Base-by-base conservation (phyloP, 495 filamentous ascomycete species). In the Tuber brumale region DNA sequence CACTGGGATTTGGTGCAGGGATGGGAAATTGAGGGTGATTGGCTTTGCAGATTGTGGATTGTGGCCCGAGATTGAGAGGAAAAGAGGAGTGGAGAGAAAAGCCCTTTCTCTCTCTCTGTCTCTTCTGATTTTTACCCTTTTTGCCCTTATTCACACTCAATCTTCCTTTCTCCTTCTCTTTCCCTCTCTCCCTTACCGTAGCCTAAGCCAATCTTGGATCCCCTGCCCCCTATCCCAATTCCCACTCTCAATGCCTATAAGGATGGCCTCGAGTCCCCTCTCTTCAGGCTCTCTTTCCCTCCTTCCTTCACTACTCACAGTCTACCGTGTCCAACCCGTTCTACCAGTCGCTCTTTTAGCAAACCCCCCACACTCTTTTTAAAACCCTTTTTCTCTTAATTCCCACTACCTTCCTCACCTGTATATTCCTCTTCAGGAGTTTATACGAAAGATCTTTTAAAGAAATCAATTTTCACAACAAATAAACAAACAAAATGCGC, bases 401-500 rank as follows among this genome's bases (percentile, higher is more conserved):
- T 86, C 85, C 86, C 71, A 80, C 74, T 81, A 81, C 76, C 78
- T 76, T 72, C 70, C 43, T 83, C 74, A 70, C 74, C 42, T 44
- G 76, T 43, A 27, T 70, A 72, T 66, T 57, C 23, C n/a, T 31
- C 21, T 8, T 16, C 9, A 31, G 57, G 12, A 18, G 31, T 66
- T 31, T 48, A 48, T 48, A 48, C 21, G 72, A 74, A 78, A 2
- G 76, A 78, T 83, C 82, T 81, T 83, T 84, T 82, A 76, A 72
- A 77, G 73, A 42, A 83, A 83, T 79, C 83, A 69, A 81, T 79
- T 80, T 69, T 73, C 76, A 82, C 72, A 69, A 73, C 45, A 61
- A 42, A 39, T 79, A 81, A 85, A 83, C 79, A 76, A 83, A 86
- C 88, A 90, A 89, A 74, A 90, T 86, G 85, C 84, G 81, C 81